Evolutionary conservation across 768 basidiomycete genomes (phyloP), one percentile per base, ranked within the genome.

Genomic region (Phaeolepiota aurea): DNA sequence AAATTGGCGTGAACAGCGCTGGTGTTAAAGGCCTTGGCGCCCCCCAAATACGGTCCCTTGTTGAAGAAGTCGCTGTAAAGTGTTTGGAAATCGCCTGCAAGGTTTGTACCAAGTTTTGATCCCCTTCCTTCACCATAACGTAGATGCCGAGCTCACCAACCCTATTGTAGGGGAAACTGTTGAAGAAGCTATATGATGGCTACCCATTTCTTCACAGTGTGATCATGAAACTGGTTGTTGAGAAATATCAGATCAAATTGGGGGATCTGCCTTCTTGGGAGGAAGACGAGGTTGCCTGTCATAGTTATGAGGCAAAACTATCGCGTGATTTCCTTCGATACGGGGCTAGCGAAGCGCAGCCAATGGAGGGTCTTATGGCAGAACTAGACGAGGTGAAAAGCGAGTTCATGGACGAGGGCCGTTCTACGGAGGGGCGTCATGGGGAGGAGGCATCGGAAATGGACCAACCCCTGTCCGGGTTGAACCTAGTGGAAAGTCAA

Each of bases 61-160:
- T 79, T 5, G 64, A 71, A 49, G 77, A 83, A n/a, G 75, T 84
- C 25, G 72, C 74, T 4, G 54, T 66, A 37, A 67, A 65, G 41
- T 82, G 77, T 53, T 58, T 87, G 37, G 77, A 76, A 52, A 66
- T 78, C 37, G 72, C 76, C 5, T 79, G 77, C 68, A 76, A 76
- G 62, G 72, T 74, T 45, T 22, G 15, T 16, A 20, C n/a, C n/a
- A n/a, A n/a, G n/a, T n/a, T n/a, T n/a, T n/a, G n/a, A n/a, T n/a
- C n/a, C n/a, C n/a, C n/a, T n/a, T 33, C 19, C 13, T 14, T n/a
- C 22, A 39, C 20, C 22, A 9, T 35, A 5, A 9, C 33, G 9
- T 35, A 35, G 7, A 35, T 35, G 39, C 14, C 32, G n/a, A 20
- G 25, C 39, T 7, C 3, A 21, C 41, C 44, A 3, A 41, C 11